A percentile compares a stretch with the other conserved stretches of the same genome.
Conservation (phyloP, 495 filamentous ascomycete species). For the Neurospora africana region DNA sequence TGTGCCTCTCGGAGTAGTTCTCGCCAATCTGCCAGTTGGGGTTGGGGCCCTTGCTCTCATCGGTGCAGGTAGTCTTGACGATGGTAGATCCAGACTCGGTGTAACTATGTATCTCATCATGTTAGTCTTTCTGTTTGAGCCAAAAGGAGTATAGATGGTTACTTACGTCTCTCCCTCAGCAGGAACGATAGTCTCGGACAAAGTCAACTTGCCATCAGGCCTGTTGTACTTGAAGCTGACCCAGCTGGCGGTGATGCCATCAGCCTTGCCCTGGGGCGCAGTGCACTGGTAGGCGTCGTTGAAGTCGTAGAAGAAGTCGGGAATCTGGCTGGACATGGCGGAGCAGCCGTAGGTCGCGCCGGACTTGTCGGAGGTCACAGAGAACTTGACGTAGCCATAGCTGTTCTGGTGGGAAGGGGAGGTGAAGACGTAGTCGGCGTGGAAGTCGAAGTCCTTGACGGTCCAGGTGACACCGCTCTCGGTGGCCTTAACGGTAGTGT, state of each 20-base stretch:
- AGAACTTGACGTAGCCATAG: slow-evolving; percentile 19
- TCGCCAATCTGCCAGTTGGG: slow-evolving; percentile 30
- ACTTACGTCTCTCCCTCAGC: slow-evolving; percentile 26
- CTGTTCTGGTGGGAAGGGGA: slow-evolving; percentile 8
- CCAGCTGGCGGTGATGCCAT: background rate
- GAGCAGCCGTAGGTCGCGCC: slow-evolving; percentile 20
- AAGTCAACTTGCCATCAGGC: slow-evolving; percentile 15
- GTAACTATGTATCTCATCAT: slow-evolving; percentile 20
- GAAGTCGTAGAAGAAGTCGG: slow-evolving; percentile 29
- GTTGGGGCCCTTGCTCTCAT: slow-evolving; percentile 23
- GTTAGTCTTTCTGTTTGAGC: background rate
- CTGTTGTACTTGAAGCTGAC: slow-evolving; percentile 29
- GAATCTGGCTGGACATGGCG: slow-evolving; percentile 17
- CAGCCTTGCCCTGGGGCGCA: background rate
- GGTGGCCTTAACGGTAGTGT: background rate
- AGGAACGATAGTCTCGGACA: slow-evolving; percentile 26
- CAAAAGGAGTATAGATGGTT: background rate
- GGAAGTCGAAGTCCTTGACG: slow-evolving; percentile 3
- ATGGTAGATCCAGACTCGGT: slow-evolving; percentile 22
- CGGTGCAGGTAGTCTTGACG: slow-evolving; percentile 25
- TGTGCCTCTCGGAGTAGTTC: slow-evolving; percentile 25
- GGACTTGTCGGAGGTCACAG: slow-evolving; percentile 18
- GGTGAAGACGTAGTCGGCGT: slow-evolving; percentile 7
- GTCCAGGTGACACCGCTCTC: slow-evolving; percentile 1
- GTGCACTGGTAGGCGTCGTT: slow-evolving; percentile 18